A percentile compares a stretch with the other conserved stretches of the same genome.
Evolutionary conservation across 306 rosid genomes (phyloP).

Genomic region (Sophora flavescens): DNA sequence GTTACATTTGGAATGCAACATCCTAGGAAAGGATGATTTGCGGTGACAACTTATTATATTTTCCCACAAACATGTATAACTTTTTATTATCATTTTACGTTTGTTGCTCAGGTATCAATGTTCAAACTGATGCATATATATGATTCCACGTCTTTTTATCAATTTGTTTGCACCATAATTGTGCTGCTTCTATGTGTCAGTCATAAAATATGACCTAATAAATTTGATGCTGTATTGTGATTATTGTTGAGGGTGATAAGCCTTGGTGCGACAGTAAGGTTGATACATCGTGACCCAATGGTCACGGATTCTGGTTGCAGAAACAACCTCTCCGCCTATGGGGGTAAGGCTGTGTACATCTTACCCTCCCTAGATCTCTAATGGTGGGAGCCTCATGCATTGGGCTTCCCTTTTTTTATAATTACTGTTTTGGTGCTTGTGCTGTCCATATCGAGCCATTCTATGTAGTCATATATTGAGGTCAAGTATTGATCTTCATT

Average conservation of each 20-base stretch:
- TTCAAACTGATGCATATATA: conserved; percentile 30
- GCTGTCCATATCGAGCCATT: conserved; percentile 34
- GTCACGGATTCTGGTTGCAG: conserved; percentile 19
- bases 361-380: background rate
- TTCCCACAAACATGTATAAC: background rate
- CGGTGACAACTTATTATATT: conserved; percentile 6
- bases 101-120: conserved; percentile 2
- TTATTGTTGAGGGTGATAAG: conserved; percentile 21
- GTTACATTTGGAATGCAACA: conserved; percentile 27
- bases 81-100: conserved; percentile 21
- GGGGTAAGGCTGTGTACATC: background rate
- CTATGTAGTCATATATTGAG: conserved; percentile 33
- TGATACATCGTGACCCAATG: conserved; percentile 23
- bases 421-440: conserved; percentile 36
- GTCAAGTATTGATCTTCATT: conserved; percentile 64
- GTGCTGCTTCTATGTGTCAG: conserved; percentile 21
- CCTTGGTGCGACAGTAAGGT: conserved; percentile 17
- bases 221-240: conserved; percentile 23
- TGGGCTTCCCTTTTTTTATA: conserved; percentile 22
- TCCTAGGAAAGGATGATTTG: conserved; percentile 25
- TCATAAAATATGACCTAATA: conserved; percentile 37
- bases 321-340: conserved; percentile 14
- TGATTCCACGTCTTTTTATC: conserved; percentile 22
- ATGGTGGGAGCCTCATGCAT: conserved; percentile 3
- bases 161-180: conserved; percentile 32